These are phyloP conservation scores for Macadamia integrifolia DNA, from an alignment of 164 flowering plant species.

Conservation along the genomic window DNA sequence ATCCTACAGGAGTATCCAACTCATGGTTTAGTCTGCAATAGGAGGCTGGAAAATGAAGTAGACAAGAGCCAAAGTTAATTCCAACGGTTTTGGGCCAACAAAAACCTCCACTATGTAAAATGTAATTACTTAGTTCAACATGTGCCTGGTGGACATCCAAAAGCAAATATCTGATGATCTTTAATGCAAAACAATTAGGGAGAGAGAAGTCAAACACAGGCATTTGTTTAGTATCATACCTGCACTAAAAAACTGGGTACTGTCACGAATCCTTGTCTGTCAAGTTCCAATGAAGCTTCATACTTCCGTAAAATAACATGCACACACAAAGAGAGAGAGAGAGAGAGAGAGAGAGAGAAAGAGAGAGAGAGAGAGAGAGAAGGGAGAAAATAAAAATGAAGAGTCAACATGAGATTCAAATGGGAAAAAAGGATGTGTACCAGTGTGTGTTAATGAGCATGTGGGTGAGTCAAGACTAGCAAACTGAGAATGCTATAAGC, in stretches of 20 bases:
- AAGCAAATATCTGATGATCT: background rate
- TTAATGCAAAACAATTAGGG: background rate
- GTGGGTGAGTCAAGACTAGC: background rate
- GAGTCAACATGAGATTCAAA: background rate
- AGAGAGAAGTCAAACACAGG: background rate
- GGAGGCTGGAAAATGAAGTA: too few species aligned
- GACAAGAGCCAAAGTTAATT: background rate
- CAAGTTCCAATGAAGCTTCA: slow-evolving; percentile 74
- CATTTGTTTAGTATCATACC: slow-evolving; percentile 32
- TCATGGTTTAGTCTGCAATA: too few species aligned
- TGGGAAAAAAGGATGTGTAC: background rate
- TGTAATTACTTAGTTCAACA: background rate
- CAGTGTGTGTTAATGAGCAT: too few species aligned
- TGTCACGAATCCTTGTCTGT: slow-evolving; percentile 58
- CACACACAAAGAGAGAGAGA: background rate
- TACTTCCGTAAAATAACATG: slow-evolving; percentile 35
- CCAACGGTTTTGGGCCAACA: too few species aligned
- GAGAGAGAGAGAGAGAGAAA: background rate
- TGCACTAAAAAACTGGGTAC: slow-evolving; percentile 62
- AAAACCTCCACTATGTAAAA: background rate
- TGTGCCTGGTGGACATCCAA: background rate
- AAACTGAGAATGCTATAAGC: background rate
- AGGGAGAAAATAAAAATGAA: background rate
- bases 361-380: background rate
- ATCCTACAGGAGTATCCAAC: too few species aligned